Evolutionary conservation across 2,329 filamentous ascomycete species (phyloP).

Genomic region (Didymella pomorum): DNA sequence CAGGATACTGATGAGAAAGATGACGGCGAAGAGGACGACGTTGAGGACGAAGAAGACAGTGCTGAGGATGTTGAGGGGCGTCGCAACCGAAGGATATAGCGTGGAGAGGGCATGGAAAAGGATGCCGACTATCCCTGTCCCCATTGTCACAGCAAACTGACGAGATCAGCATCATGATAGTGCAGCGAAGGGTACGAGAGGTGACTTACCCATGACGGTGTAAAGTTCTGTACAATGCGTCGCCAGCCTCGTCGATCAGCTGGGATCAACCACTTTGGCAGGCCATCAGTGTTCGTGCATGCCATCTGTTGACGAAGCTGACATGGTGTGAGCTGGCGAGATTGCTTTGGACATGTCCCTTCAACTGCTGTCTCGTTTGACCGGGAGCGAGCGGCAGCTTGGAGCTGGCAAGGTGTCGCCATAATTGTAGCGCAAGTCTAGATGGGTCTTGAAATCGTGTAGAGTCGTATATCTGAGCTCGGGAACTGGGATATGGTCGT

Average conservation of each 20-base stretch:
- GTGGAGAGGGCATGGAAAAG: slow-evolving; percentile 66
- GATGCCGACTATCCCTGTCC: slow-evolving; percentile 56
- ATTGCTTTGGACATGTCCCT: slow-evolving; percentile 8
- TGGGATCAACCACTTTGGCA: slow-evolving; percentile 39
- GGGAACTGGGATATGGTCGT: not conserved
- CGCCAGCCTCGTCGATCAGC: slow-evolving; percentile 40
- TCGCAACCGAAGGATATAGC: slow-evolving; percentile 59
- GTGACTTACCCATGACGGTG: slow-evolving; percentile 43
- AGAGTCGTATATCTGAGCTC: not conserved
- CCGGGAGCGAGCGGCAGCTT: slow-evolving; percentile 9
- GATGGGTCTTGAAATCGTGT: not conserved
- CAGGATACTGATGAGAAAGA: slow-evolving; percentile 62
- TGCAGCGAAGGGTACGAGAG: too few relatives aligned
- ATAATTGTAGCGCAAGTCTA: not conserved
- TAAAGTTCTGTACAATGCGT: slow-evolving; percentile 45
- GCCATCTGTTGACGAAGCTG: slow-evolving; percentile 16
- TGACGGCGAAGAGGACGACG: slow-evolving; percentile 61
- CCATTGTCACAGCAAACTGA: slow-evolving; percentile 38
- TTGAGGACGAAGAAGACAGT: slow-evolving; percentile 69
- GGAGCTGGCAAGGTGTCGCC: slow-evolving; percentile 11
- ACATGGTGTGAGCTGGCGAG: slow-evolving; percentile 18
- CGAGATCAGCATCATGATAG: not conserved
- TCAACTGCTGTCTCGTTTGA: slow-evolving; percentile 16
- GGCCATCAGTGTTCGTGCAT: slow-evolving; percentile 2
- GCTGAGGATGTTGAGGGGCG: slow-evolving; percentile 62